These are phyloP conservation scores for Hypholoma sublateritium DNA, from an alignment of 768 basidiomycete genomes.

Conservation along the genomic window DNA sequence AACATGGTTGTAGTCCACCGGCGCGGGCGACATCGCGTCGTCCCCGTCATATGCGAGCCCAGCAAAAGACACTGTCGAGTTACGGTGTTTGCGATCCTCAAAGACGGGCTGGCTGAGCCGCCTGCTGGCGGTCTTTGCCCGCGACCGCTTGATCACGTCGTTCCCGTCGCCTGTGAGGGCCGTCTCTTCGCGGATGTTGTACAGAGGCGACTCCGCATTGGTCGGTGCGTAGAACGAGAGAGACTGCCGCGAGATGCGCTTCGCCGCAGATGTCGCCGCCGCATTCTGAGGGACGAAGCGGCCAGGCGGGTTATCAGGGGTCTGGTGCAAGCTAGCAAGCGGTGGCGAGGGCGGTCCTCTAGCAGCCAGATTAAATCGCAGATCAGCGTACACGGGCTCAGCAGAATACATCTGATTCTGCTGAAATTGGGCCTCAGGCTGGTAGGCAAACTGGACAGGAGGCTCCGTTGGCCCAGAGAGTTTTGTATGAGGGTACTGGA, in stretches of 20 bases:
- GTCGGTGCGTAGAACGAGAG: conserved; percentile 45
- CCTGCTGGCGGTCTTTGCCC: conserved; percentile 28
- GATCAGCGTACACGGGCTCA: not conserved
- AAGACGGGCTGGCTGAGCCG: conserved; percentile 24
- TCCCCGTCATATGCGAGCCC: conserved; percentile 55
- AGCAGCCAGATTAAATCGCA: conserved; percentile 2
- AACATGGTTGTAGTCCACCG: conserved; percentile 24
- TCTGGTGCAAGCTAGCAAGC: not conserved
- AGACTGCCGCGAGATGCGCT: conserved; percentile 42
- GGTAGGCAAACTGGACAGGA: conserved; percentile 11
- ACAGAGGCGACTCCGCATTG: conserved; percentile 36
- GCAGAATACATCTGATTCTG: conserved; percentile 24
- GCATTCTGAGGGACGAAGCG: conserved; percentile 21
- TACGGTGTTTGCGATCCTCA: conserved; percentile 23
- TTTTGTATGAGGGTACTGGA: conserved; percentile 47
- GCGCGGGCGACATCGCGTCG: conserved; percentile 44
- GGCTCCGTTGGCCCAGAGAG: conserved; percentile 13
- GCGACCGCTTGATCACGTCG: conserved; percentile 35
- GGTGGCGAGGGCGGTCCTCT: not conserved
- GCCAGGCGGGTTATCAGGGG: not conserved
- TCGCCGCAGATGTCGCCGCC: conserved; percentile 30
- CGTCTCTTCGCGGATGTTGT: conserved; percentile 26
- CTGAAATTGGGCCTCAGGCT: conserved; percentile 16
- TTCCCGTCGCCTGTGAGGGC: conserved; percentile 42
- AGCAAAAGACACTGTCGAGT: conserved; percentile 27